Conservation (phyloP, 2,329 filamentous ascomycete genomes). For the Pseudopithomyces maydicus region DNA sequence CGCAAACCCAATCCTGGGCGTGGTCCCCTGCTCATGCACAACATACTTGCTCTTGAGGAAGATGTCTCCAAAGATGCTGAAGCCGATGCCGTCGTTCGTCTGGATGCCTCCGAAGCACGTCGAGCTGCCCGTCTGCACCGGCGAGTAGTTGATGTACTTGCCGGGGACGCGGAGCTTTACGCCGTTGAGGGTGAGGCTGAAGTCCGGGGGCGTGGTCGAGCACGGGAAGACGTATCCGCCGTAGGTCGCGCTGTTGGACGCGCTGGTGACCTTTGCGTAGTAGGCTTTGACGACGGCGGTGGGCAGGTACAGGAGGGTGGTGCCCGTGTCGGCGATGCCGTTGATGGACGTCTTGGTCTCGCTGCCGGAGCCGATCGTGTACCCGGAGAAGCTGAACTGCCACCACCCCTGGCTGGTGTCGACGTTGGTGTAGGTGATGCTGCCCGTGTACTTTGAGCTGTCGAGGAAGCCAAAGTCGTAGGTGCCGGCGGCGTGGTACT, state of each 20-base stretch:
- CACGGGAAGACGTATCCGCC: constrained; percentile 64
- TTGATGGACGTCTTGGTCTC: constrained; percentile 50
- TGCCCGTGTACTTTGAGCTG: constrained; percentile 61
- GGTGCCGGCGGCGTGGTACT: constrained; percentile 54
- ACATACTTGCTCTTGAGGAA: constrained; percentile 80
- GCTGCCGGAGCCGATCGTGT: constrained; percentile 55
- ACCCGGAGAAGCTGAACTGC: constrained; percentile 63
- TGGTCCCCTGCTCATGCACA: constrained; percentile 56
- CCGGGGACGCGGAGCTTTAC: constrained; percentile 59
- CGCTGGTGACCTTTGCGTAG: constrained; percentile 62
- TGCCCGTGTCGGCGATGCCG: constrained; percentile 73
- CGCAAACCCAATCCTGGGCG: constrained; percentile 52
- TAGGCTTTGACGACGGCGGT: constrained; percentile 60
- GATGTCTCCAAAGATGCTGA: constrained; percentile 76
- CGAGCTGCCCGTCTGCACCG: constrained; percentile 42
- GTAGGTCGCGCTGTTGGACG: constrained; percentile 52
- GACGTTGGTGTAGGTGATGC: constrained; percentile 61
- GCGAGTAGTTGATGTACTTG: constrained; percentile 60
- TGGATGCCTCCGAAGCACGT: constrained; percentile 80
- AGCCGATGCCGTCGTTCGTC: constrained; percentile 59
- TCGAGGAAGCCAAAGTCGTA: constrained; percentile 68
- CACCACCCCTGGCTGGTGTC: constrained; percentile 67
- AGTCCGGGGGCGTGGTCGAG: constrained; percentile 57
- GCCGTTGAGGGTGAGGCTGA: constrained; percentile 57
- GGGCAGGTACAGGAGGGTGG: constrained; percentile 67